Conservation (phyloP, 2,329 filamentous ascomycete genomes). For the Fusarium abutilonis region DNA sequence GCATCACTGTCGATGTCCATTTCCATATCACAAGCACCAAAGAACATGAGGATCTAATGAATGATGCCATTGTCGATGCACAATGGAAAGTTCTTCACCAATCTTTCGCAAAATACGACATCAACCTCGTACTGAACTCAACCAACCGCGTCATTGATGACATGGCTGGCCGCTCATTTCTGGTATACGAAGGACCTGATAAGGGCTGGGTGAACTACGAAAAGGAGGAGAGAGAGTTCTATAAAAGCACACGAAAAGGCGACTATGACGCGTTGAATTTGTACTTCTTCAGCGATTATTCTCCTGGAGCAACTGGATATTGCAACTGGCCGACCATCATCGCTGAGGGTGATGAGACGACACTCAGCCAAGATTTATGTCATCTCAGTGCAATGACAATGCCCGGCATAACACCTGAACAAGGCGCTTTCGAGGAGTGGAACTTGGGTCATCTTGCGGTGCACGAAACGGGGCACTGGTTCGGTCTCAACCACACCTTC, state of each 20-base stretch:
- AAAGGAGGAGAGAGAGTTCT: conserved; percentile 45
- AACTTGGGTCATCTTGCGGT: conserved; percentile 45
- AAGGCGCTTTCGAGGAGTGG: conserved; percentile 48
- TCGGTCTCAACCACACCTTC: conserved; percentile 56
- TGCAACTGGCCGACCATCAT: conserved; percentile 21
- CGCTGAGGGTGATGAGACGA: conserved; percentile 2
- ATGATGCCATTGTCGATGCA: conserved; percentile 20
- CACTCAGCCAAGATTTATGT: conserved; percentile 40
- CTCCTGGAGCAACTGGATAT: conserved; percentile 20
- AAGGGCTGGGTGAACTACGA: conserved; percentile 47
- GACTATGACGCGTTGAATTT: conserved; percentile 49
- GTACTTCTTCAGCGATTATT: conserved; percentile 39
- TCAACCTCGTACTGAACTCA: conserved; percentile 41
- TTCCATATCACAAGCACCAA: conserved; percentile 44
- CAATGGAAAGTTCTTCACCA: conserved; percentile 38
- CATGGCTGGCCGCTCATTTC: conserved; percentile 31
- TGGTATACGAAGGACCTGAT: conserved; percentile 38
- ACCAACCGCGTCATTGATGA: conserved; percentile 41
- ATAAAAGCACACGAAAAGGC: conserved; percentile 51
- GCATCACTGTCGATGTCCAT: conserved; percentile 41
- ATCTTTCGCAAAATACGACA: conserved; percentile 34
- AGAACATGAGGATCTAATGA: conserved; percentile 32
- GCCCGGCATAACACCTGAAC: too few species aligned
- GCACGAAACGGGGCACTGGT: conserved; percentile 56
- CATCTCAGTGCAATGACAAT: too few species aligned